Conservation (phyloP, 257 asterid species). For the Rauvolfia tetraphylla region DNA sequence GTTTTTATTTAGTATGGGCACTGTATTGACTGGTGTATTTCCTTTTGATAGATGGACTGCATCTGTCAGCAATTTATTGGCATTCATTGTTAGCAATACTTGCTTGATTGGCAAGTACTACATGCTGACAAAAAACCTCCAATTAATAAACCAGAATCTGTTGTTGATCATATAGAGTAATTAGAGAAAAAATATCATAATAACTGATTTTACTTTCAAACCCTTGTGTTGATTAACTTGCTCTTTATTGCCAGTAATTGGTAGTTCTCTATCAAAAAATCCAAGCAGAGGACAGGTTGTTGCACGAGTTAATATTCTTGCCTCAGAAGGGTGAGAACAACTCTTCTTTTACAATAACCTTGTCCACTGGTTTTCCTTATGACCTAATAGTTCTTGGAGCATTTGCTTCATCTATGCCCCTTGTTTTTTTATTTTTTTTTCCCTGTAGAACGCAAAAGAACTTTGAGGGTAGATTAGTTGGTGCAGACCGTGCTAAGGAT, state of each 20-base stretch:
- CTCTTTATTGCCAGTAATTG: slow-evolving; percentile 53
- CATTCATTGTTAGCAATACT: background rate
- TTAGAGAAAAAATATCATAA: background rate
- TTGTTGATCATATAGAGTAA: background rate
- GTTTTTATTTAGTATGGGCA: background rate
- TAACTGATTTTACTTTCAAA: background rate
- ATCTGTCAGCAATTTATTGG: background rate
- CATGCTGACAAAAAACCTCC: background rate
- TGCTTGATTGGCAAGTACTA: background rate
- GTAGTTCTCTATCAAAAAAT: slow-evolving; percentile 88
- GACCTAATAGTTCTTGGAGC: background rate
- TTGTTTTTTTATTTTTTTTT: slow-evolving; percentile 9
- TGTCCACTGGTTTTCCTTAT: slow-evolving; percentile 4
- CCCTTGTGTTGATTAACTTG: slow-evolving; percentile 8
- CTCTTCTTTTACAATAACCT: slow-evolving; percentile 6
- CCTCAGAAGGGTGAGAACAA: slow-evolving; percentile 80
- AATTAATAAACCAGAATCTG: background rate
- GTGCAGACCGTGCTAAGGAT: slow-evolving; percentile 98
- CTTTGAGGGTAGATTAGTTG: slow-evolving; percentile 81
- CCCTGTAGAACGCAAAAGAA: slow-evolving; percentile 73
- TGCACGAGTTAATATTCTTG: slow-evolving; percentile 87
- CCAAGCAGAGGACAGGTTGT: slow-evolving; percentile 81
- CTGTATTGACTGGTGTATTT: background rate
- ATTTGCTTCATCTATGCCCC: slow-evolving; percentile 1
- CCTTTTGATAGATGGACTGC: background rate